Conservation (phyloP, 768 basidiomycete genomes). For the Trametes cubensis region DNA sequence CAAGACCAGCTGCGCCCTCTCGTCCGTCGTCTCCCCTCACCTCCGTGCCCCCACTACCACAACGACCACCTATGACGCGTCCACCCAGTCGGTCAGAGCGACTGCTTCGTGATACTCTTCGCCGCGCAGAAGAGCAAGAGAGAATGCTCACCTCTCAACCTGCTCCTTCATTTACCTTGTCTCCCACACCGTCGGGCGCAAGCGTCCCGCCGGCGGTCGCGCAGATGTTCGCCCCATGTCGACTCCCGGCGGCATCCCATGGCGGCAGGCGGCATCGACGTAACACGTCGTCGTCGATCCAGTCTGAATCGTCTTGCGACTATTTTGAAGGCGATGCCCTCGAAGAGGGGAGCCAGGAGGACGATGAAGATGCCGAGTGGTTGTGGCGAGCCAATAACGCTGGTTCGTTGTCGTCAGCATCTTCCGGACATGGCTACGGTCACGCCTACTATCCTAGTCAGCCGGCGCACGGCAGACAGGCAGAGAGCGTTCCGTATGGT, state of each 20-base stretch:
- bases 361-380: constrained; percentile 26
- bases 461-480: background rate
- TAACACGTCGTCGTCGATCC: constrained; percentile 29
- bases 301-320: constrained; percentile 30
- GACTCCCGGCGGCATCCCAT: constrained; percentile 17
- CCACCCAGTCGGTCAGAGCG: constrained; percentile 56
- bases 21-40: constrained; percentile 32
- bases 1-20: constrained; percentile 26
- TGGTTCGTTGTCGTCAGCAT: constrained; percentile 22
- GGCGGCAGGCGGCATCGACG: constrained; percentile 35
- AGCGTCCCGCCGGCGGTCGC: constrained; percentile 19
- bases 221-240: constrained; percentile 23
- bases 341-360: constrained; percentile 26
- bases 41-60: constrained; percentile 26
- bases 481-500: constrained; percentile 20
- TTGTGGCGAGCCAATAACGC: constrained; percentile 23
- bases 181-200: constrained; percentile 1
- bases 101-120: constrained; percentile 58
- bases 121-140: constrained; percentile 49
- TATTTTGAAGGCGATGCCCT: constrained; percentile 25
- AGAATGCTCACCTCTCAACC: constrained; percentile 32
- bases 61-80: constrained; percentile 36
- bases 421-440: constrained; percentile 17
- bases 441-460: constrained; percentile 8
- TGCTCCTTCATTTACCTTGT: constrained; percentile 23